Percentiles rank a stretch among this genome's conserved stretches.
Conservation (phyloP, 2,329 filamentous ascomycete species). For the Didymella arachidicola region DNA sequence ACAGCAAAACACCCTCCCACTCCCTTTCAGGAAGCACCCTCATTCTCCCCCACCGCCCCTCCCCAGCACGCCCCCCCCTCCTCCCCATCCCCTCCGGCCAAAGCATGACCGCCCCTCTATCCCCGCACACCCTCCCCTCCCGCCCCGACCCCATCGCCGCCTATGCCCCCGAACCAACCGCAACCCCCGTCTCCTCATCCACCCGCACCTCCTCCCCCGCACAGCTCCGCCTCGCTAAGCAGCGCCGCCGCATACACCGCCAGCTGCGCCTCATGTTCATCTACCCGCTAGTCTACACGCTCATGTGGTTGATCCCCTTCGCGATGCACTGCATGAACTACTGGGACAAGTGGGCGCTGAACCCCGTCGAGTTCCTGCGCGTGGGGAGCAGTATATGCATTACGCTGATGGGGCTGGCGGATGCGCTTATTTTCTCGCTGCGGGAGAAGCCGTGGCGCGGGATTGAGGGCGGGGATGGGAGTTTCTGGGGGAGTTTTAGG, state of each 20-base stretch:
- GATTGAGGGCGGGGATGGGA: conserved; percentile 56
- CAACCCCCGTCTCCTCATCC: neutral
- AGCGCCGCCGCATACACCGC: conserved; percentile 67
- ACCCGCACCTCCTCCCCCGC: conserved; percentile 3
- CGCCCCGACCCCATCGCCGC: no score
- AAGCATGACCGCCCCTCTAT: conserved; percentile 8
- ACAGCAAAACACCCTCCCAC: neutral
- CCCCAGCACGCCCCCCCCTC: conserved; percentile 12
- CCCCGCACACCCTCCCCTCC: neutral
- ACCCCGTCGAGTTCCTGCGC: conserved; percentile 65
- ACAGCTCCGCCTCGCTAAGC: conserved; percentile 24
- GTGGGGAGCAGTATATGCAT: conserved; percentile 66
- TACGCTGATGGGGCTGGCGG: conserved; percentile 70
- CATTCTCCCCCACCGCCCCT: neutral
- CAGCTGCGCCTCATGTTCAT: conserved; percentile 78
- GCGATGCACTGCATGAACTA: conserved; percentile 69
- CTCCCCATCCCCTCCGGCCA: conserved; percentile 18
- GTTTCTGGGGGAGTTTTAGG: conserved; percentile 50
- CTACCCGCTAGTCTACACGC: conserved; percentile 75
- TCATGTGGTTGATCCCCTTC: conserved; percentile 77
- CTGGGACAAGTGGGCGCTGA: conserved; percentile 58
- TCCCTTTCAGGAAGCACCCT: conserved; percentile 13
- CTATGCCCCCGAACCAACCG: neutral
- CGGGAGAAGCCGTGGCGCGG: conserved; percentile 76
- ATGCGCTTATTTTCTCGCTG: conserved; percentile 72